phyloP scores from a whole-genome alignment of 352 stramenopile species.

The Peronospora belbahrii region DNA sequence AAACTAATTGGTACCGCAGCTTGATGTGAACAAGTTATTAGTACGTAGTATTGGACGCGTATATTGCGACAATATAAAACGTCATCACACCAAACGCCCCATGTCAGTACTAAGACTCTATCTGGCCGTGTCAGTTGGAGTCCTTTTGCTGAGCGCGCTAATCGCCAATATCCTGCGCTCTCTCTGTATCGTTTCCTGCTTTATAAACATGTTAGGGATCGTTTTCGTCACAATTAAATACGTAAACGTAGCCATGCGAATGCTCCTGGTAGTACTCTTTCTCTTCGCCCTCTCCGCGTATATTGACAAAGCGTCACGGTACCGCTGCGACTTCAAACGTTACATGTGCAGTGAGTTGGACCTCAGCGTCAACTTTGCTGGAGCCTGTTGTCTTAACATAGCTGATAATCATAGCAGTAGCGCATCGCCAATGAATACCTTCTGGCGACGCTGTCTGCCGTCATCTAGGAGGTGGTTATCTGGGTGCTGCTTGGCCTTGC shows the following conservation, averaged over 20 bases:
- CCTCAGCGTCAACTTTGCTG: conserved; percentile 66
- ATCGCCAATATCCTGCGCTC: conserved; percentile 37
- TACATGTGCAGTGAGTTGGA: conserved; percentile 55
- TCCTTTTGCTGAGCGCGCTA: no score
- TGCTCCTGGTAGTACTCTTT: conserved; percentile 46
- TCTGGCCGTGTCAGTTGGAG: no score
- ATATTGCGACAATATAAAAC: no score
- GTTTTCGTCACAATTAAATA: conserved; percentile 59
- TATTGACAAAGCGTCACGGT: conserved; percentile 33
- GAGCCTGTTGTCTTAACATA: conserved; percentile 56
- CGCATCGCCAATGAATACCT: conserved; percentile 40
- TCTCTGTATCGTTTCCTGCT: conserved; percentile 53
- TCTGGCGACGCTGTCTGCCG: conserved; percentile 41
- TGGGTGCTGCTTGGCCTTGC: conserved; percentile 55
- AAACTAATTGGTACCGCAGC: no score
- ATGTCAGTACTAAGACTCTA: no score
- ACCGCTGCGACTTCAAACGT: conserved; percentile 36
- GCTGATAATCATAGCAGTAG: conserved; percentile 44
- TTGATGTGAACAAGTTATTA: no score
- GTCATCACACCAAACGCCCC: no score
- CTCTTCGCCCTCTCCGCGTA: conserved; percentile 52
- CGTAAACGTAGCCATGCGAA: conserved; percentile 45
- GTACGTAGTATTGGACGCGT: no score
- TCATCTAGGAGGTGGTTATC: conserved; percentile 54
- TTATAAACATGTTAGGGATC: conserved; percentile 68